phyloP scores from a whole-genome alignment of 192 early-diverging fungal species.

The Backusella tuberculispora region DNA sequence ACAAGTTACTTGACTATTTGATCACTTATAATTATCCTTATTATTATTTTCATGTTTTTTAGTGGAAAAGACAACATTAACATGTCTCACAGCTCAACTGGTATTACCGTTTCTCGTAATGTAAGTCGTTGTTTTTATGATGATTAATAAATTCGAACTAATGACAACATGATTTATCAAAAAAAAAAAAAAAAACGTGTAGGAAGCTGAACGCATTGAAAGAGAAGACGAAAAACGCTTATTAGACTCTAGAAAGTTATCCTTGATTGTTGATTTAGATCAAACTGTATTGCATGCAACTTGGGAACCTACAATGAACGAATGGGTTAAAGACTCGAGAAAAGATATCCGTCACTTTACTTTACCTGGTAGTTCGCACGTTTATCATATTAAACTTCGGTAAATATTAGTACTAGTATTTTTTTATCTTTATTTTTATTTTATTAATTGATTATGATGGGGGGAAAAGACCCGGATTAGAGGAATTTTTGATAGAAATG shows the following conservation, averaged over 20 bases:
- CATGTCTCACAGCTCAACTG: conserved; percentile 76
- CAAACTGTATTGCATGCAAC: conserved; percentile 97
- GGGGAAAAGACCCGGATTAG: conserved; percentile 70
- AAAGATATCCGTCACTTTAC: conserved; percentile 78
- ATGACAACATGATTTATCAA: background rate
- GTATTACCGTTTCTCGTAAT: conserved; percentile 67
- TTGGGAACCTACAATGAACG: conserved; percentile 71
- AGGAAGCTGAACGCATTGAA: conserved; percentile 78
- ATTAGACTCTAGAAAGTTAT: conserved; percentile 68
- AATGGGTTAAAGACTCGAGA: conserved; percentile 66
- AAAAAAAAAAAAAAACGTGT: background rate
- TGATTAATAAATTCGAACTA: background rate
- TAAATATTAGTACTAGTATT: conserved; percentile 29
- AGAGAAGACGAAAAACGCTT: conserved; percentile 66
- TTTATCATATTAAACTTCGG: conserved; percentile 88
- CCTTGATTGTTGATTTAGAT: conserved; percentile 95
- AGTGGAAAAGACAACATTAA: conserved; percentile 66
- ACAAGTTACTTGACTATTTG: background rate
- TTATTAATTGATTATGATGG: background rate
- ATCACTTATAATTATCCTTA: too few species aligned
- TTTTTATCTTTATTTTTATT: conserved; percentile 1
- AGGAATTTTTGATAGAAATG: conserved; percentile 74
- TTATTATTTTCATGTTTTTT: background rate
- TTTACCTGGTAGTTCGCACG: conserved; percentile 67
- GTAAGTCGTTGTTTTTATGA: too few species aligned